Base-by-base conservation (phyloP, 441 rosid genomes). In the Populus hybrid region DNA sequence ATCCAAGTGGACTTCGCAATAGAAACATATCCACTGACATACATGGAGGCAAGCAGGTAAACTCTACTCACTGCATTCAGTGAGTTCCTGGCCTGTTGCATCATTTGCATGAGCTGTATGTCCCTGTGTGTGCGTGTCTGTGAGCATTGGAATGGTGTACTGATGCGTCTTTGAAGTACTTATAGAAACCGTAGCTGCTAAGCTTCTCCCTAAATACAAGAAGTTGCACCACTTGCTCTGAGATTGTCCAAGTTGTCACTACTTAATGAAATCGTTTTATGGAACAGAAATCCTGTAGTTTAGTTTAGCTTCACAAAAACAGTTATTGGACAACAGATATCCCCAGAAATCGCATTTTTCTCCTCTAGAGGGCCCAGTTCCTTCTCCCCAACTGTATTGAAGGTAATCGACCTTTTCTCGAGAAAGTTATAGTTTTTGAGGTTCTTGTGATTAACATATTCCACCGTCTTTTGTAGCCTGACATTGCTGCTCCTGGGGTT, bases 301-400 rank as follows among this genome's bases (percentile, higher is more conserved):
- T 87, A 84, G 82, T 82, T 86, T 68, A 72, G 86, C 75, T 69
- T 69, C 73, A 73, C 89, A 50, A 82, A 79, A 77, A 87, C 89
- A 26, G 77, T 75, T 29, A 50, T 83, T 36, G 88, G 92, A 68
- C 76, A 76, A 21, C 86, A 83, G 68, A 77, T 86, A 76, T 83
- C 92, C 56, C 95, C 93, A 11, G 87, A 83, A 71, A 78, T 91
- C 45, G 90, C 92, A 7, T 84, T 76, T 70, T 93, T 93, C 80
- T 91, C 95, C 68, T 86, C 94, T 72, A 86, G 94, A 21, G 97
- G 97, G n/a, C 97, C 95, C 10, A 93, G 83, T 56, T 71, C 90
- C 20, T 67, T 91, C 59, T 89, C 94, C 66, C 93, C 94, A 12
- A 81, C 88, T 72, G 86, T 90, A 64, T 77, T 93, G 76, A 93